Percentiles rank a stretch among this genome's conserved stretches.
Conservation (phyloP, 108 stramenopile species). For the Cyclotella atomus region DNA sequence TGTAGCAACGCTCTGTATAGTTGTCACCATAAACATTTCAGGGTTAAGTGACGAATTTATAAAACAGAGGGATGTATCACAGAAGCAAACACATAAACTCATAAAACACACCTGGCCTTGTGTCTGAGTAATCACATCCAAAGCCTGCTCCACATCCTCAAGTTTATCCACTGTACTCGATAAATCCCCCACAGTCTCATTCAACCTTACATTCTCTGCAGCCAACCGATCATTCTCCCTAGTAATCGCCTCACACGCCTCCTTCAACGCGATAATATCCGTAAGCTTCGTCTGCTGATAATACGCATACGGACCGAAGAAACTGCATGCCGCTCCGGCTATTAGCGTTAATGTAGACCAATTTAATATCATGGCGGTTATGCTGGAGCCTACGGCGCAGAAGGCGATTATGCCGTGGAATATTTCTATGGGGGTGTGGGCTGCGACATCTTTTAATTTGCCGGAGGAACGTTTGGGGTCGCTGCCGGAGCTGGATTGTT, state of each 20-base stretch:
- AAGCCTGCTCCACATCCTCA: conserved; percentile 69
- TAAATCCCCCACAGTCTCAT: conserved; percentile 62
- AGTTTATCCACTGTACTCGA: conserved; percentile 60
- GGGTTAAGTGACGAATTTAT: too few relatives aligned
- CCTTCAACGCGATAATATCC: conserved; percentile 67
- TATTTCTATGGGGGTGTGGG: not conserved
- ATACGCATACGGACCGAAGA: conserved; percentile 71
- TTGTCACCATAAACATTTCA: too few relatives aligned
- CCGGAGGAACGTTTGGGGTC: too few relatives aligned
- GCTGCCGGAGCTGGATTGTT: too few relatives aligned
- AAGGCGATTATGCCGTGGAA: not conserved
- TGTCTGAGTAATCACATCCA: conserved; percentile 68
- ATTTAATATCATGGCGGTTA: not conserved
- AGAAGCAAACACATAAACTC: too few relatives aligned
- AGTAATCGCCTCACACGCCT: conserved; percentile 60
- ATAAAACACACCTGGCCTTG: too few relatives aligned
- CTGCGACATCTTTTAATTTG: not conserved
- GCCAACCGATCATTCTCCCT: conserved; percentile 64
- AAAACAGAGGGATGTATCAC: too few relatives aligned
- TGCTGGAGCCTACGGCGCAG: not conserved
- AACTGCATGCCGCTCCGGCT: conserved; percentile 50
- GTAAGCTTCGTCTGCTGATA: conserved; percentile 81
- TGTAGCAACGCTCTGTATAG: conserved; percentile 59
- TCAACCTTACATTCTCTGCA: conserved; percentile 58
- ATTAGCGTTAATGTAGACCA: not conserved